phyloP scores from a whole-genome alignment of 495 filamentous ascomycete species.

The Penicillium fimorum region DNA sequence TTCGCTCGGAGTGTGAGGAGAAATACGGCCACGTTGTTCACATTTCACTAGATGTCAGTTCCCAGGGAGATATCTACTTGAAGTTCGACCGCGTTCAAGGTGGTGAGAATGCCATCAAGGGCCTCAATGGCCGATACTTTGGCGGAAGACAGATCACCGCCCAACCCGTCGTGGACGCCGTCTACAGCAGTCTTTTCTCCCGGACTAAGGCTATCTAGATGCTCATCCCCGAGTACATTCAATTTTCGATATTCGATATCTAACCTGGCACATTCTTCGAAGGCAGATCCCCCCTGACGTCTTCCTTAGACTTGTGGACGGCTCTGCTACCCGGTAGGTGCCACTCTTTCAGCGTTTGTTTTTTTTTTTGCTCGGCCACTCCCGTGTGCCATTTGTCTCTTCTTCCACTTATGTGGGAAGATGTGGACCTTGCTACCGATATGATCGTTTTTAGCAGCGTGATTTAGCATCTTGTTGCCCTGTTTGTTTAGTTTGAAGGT shows the following conservation, averaged over 20 bases:
- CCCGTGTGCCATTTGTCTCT: constrained; percentile 14
- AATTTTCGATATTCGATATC: constrained; percentile 12
- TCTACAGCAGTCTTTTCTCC: constrained; percentile 96
- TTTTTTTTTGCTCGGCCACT: constrained; percentile 16
- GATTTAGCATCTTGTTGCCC: background rate
- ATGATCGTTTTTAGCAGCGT: constrained; percentile 18
- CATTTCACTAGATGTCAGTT: constrained; percentile 91
- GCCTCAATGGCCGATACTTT: constrained; percentile 95
- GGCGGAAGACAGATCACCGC: constrained; percentile 86
- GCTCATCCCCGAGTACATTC: constrained; percentile 6
- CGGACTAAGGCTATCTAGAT: constrained; percentile 67
- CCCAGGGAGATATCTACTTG: constrained; percentile 93
- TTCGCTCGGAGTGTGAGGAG: constrained; percentile 86
- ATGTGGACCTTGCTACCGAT: constrained; percentile 10
- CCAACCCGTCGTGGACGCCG: constrained; percentile 92
- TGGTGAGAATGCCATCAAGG: constrained; percentile 95
- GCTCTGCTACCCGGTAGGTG: constrained; percentile 47
- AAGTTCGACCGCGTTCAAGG: constrained; percentile 95
- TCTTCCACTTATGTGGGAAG: background rate
- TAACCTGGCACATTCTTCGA: constrained; percentile 17
- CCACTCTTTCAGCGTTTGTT: constrained; percentile 28
- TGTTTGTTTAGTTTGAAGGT: background rate
- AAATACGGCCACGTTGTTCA: constrained; percentile 99
- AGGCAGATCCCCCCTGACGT: constrained; percentile 28
- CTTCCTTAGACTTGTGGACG: constrained; percentile 29